Conservation (phyloP, 176 grass and related monocot species). For the Aechmea fasciata region DNA sequence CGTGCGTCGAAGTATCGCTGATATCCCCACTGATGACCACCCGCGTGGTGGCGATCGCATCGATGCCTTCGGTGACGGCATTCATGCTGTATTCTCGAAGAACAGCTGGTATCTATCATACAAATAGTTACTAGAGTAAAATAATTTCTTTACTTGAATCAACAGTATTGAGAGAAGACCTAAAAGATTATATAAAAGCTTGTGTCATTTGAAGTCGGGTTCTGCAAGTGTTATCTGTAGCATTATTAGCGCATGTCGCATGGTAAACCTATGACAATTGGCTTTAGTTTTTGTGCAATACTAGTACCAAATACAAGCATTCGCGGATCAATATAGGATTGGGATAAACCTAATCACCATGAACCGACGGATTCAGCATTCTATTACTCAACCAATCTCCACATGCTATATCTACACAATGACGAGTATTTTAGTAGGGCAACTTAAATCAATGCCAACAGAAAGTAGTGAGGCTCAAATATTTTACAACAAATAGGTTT, state of each 20-base stretch:
- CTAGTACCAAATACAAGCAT: too few species aligned
- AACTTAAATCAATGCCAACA: neutral
- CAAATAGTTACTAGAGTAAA: neutral
- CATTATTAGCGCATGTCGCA: too few species aligned
- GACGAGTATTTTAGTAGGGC: neutral
- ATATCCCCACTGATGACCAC: slow-evolving; percentile 49
- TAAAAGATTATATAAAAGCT: neutral
- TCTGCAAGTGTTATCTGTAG: neutral
- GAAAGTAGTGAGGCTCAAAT: too few species aligned
- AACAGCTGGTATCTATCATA: slow-evolving; percentile 49
- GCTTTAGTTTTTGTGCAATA: too few species aligned
- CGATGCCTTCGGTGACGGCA: slow-evolving; percentile 88
- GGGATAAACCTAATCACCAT: neutral
- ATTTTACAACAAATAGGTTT: too few species aligned
- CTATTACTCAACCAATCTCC: neutral
- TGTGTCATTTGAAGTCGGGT: neutral
- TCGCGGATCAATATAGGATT: too few species aligned
- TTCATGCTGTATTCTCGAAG: slow-evolving; percentile 78
- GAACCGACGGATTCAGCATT: neutral
- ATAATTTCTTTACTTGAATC: neutral
- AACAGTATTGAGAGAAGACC: neutral
- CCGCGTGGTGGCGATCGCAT: slow-evolving; percentile 88
- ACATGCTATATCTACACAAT: neutral
- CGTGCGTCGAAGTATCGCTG: slow-evolving; percentile 26
- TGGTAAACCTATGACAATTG: too few species aligned